Evolutionary conservation across 306 rosid genomes (phyloP).

Genomic region (Fragaria nilgerrensis): DNA sequence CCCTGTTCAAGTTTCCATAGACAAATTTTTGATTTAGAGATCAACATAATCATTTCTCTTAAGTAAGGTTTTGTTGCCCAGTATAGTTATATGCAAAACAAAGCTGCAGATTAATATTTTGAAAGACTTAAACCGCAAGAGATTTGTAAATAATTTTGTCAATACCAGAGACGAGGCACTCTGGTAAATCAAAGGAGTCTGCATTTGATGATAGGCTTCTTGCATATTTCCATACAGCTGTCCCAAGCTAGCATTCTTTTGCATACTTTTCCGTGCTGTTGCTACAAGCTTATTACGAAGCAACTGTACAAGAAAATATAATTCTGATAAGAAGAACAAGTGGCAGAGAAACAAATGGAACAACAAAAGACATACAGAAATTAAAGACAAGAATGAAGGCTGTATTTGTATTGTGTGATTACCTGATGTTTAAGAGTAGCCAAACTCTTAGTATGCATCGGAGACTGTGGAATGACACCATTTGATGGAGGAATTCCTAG

Average conservation of each 20-base stretch:
- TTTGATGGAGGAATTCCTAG: slow-evolving; percentile 93
- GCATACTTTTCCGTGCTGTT: slow-evolving; percentile 66
- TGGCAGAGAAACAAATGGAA: not conserved
- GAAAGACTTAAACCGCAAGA: not conserved
- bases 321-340: slow-evolving; percentile 10
- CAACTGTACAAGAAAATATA: slow-evolving; percentile 47
- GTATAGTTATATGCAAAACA: not conserved
- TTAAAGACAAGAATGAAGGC: too few relatives aligned
- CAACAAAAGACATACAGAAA: not conserved
- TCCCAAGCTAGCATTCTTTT: slow-evolving; percentile 87
- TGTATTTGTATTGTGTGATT: slow-evolving; percentile 11
- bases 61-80: not conserved
- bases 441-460: slow-evolving; percentile 97
- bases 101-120: not conserved
- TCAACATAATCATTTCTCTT: not conserved
- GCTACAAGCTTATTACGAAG: slow-evolving; percentile 77
- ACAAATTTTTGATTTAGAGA: not conserved
- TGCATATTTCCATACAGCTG: slow-evolving; percentile 93
- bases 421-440: slow-evolving; percentile 99
- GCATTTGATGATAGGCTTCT: slow-evolving; percentile 93
- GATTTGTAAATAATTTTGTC: not conserved
- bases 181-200: slow-evolving; percentile 86
- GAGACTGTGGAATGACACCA: slow-evolving; percentile 98
- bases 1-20: slow-evolving; percentile 42
- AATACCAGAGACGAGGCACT: slow-evolving; percentile 63